Conservation (phyloP, 352 stramenopile species). For the Phytophthora litchii region DNA sequence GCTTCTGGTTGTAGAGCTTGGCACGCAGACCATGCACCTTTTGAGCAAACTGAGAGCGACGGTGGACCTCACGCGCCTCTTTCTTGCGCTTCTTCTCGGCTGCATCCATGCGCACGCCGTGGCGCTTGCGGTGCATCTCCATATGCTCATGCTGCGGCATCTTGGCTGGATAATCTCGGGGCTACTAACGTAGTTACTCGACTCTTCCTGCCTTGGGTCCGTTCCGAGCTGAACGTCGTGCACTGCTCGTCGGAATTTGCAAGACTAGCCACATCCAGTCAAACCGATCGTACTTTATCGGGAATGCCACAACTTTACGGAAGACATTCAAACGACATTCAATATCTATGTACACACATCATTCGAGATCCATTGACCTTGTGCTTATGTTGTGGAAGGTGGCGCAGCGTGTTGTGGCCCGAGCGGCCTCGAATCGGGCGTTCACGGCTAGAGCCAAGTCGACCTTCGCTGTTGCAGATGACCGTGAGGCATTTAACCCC, state of each 20-base stretch:
- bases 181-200: slow-evolving; percentile 1
- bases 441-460: slow-evolving; percentile 20
- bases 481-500: slow-evolving; percentile 41
- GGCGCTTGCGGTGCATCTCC: slow-evolving; percentile 99
- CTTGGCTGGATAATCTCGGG: slow-evolving; percentile 31
- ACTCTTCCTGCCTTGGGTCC: slow-evolving; percentile 11
- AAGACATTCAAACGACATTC: slow-evolving; percentile 13
- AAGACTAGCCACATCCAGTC: slow-evolving; percentile 23
- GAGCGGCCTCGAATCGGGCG: slow-evolving; percentile 5
- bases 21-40: slow-evolving; percentile 98
- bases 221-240: slow-evolving; percentile 27
- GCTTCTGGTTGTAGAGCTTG: slow-evolving; percentile 99
- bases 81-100: slow-evolving; percentile 98
- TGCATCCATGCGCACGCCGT: slow-evolving; percentile 98
- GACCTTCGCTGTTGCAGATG: slow-evolving; percentile 38
- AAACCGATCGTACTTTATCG: slow-evolving; percentile 30
- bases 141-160: slow-evolving; percentile 99
- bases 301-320: neutral
- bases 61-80: slow-evolving; percentile 98
- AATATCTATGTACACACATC: neutral
- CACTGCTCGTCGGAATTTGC: slow-evolving; percentile 19
- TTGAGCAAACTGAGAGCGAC: slow-evolving; percentile 97
- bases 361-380: neutral
- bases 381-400: slow-evolving; percentile 25
- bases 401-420: slow-evolving; percentile 6